Evolutionary conservation across 1,284 basidiomycete genomes (phyloP), one percentile per base, ranked within the genome.

Genomic region (Puccinia horiana): DNA sequence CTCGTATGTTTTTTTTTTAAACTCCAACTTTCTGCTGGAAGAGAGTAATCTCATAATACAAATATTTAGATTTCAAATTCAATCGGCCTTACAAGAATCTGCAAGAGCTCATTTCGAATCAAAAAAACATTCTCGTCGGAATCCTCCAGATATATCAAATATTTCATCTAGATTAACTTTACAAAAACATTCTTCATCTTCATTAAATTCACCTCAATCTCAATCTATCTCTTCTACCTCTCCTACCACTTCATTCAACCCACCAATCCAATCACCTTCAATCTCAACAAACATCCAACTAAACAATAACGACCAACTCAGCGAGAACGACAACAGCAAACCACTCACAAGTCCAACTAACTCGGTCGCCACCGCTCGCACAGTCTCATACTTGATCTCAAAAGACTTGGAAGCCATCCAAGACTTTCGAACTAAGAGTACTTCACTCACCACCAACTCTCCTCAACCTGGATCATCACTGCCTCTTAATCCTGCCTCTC

Each of bases 401-500:
- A 81, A 81, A 65, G 79, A 81, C 47, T 65, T 81, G 29, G 79
- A 74, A 74, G 79, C 79, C 5, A 81, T 81, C 32, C 69, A 81
- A 54, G 69, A 81, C 32, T 81, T 81, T 47, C 35, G 79, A n/a
- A 63, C 69, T 3, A 32, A 42, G 20, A 74, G 54, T 49, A 44
- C n/a, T 58, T 61, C 79, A 40, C 29, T 37, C 20, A 42, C 26
- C 16, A 75, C 47, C 44, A 72, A 26, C n/a, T 42, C 16, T n/a
- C 12, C 23, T 14, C 6, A 35, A 42, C 12, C 37, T 20, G 16
- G n/a, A n/a, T n/a, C 23, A n/a, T 69, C 56, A 6, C 20, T 9
- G 6, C 6, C 29, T 58, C 20, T n/a, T 58, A 6, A n/a, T 11
- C 56, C 20, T 58, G 29, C 6, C 29, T n/a, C 29, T 23, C 56